Evolutionary conservation across 2,329 filamentous ascomycete genomes (phyloP), one percentile per base, ranked within the genome.

Genomic region (Fusarium concolor): DNA sequence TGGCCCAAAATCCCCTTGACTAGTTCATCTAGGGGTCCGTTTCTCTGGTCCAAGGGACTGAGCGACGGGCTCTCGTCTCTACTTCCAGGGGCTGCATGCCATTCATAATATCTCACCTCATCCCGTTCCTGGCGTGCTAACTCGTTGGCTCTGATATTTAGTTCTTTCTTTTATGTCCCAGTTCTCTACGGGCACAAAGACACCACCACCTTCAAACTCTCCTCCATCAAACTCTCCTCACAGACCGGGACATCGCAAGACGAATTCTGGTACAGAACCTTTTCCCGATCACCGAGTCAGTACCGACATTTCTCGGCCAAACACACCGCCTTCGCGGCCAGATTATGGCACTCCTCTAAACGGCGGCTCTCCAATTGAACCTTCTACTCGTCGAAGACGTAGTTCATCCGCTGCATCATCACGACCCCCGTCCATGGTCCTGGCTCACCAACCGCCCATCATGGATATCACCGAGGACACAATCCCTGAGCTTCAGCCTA

Each of bases 111-210:
- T 73, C 71, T 73, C 63, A 68, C 66, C 57, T 70, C 66, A 59
- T 68, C 70, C 70, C 45, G 58, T 67, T 50, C 43, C 18, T 41
- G 46, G 35, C 54, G 46, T 68, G 59, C 73, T 75, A 74, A 75
- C 65, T 56, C 44, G 29, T 61, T 62, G 50, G 45, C 67, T 41
- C 62, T 42, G 42, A 74, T 63, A 58, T 56, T 68, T 78, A 96
- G 93, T 97, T 58, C 85, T 94, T 73, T 96, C 93, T 74, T 96
- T 96, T 81, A 95, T 96, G 87, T 93, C 92, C 79, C 89, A 90
- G 81, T 90, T 92, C 83, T 91, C 90, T 70, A 82, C 82, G 69
- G 79, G 80, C 62, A 79, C 82, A 73, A 82, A 81, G 65, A 79
- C 79, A 68, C 79, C 82, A 38, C 80, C 83, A 24, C 80, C 82